Base-by-base conservation (phyloP, 1,139 yeast species). In the Candida freyschussii region DNA sequence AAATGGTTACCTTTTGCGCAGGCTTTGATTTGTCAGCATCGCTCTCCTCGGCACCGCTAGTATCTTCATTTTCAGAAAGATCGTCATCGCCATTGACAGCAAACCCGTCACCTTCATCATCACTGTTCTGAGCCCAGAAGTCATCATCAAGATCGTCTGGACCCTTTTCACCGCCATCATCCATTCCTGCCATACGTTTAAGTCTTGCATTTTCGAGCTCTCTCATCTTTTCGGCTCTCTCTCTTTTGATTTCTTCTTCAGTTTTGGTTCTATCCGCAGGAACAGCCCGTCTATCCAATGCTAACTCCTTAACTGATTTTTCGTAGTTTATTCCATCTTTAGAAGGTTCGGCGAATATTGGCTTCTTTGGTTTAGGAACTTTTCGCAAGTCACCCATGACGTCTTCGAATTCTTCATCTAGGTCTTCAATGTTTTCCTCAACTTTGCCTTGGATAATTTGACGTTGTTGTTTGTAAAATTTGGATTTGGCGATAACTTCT, bases 241-340 rank as follows among this genome's bases (percentile, higher is more conserved):
- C 96, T 34, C 70, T 65, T 26, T 66, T 70, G 14, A 87, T 41
- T 57, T 93, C 98, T 55, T 91, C 96, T 2, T 75, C 85, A 0
- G 97, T 89, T 60, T 89, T 86, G 2, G 96, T 87, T 57, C 96
- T 71, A 40, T 87, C 96, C n/a, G 93, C 77, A n/a, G 98, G 98
- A 8, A 75, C 87, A 1, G 97, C 89, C 49, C 97, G 72, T 52
- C 82, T 75, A 39, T 93, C 98, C 53, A 83, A 71, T 5, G 79
- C 78, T 52, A 91, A 70, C 50, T 83, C 91, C 40, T 84, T 74
- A 19, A 91, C 89, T 45, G 76, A 73, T 46, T 65, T 68, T 51
- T 89, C 96, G 57, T 91, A 93, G 3, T 34, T 18, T n/a, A 24
- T 30, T 13, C 34, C 29, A 17, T 32, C 30, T 13, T 14, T 13